These are phyloP conservation scores for Lumnitzera littorea DNA, from an alignment of 345 rosid genomes.

Conservation along the genomic window DNA sequence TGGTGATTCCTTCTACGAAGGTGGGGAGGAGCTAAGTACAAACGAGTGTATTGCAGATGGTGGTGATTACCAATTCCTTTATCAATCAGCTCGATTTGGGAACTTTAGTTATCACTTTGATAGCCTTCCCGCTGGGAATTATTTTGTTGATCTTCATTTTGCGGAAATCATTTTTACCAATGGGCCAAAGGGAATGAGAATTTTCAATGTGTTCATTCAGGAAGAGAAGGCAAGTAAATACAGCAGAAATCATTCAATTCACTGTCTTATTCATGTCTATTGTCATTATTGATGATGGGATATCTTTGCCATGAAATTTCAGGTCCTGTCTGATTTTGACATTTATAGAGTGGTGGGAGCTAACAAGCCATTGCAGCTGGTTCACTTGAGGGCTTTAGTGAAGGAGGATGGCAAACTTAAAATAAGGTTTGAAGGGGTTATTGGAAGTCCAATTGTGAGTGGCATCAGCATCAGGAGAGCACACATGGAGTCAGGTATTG, in stretches of 20 bases:
- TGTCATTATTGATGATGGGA: slow-evolving; percentile 5
- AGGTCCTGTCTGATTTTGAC: slow-evolving; percentile 84
- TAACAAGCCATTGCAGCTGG: slow-evolving; percentile 70
- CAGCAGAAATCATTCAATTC: not conserved
- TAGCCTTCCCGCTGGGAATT: slow-evolving; percentile 49
- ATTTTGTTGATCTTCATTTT: slow-evolving; percentile 79
- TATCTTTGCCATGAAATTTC: slow-evolving; percentile 17
- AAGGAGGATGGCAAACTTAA: slow-evolving; percentile 54
- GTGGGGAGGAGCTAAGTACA: slow-evolving; percentile 70
- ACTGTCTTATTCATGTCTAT: not conserved
- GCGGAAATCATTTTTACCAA: slow-evolving; percentile 75
- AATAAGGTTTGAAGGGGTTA: slow-evolving; percentile 64
- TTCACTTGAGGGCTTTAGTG: slow-evolving; percentile 56
- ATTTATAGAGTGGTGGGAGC: slow-evolving; percentile 77
- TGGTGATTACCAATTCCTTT: slow-evolving; percentile 68
- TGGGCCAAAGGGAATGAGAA: slow-evolving; percentile 90
- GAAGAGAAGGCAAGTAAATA: slow-evolving; percentile 68
- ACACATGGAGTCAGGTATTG: slow-evolving; percentile 41
- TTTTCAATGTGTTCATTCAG: slow-evolving; percentile 77
- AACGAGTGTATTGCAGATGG: slow-evolving; percentile 63
- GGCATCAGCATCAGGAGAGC: slow-evolving; percentile 85
- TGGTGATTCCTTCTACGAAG: slow-evolving; percentile 51
- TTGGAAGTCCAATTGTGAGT: slow-evolving; percentile 69
- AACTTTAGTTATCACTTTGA: slow-evolving; percentile 52
- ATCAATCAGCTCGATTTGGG: slow-evolving; percentile 73